These are phyloP conservation scores for Sanghuangporus baumii DNA, from an alignment of 1,284 basidiomycete genomes.

Conservation along the genomic window DNA sequence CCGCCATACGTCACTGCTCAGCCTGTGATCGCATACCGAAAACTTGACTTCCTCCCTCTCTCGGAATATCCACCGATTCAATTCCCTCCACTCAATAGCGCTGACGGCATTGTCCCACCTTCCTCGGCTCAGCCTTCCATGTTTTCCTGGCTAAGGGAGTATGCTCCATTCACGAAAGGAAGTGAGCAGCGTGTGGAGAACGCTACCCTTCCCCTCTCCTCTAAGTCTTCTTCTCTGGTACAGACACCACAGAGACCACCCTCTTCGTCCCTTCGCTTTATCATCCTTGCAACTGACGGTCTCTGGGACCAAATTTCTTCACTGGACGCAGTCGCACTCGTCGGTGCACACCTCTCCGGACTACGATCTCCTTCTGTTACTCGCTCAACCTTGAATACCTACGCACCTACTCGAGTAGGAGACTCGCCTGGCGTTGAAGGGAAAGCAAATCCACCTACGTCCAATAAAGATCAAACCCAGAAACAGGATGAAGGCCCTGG, in stretches of 20 bases:
- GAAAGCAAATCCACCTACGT: conserved; percentile 31
- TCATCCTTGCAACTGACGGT: conserved; percentile 75
- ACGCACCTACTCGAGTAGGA: conserved; percentile 44
- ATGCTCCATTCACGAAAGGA: not conserved
- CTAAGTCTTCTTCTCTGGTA: not conserved
- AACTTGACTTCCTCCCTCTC: conserved; percentile 42
- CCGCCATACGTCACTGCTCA: conserved; percentile 93
- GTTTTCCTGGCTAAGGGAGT: conserved; percentile 29
- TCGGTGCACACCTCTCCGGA: conserved; percentile 78
- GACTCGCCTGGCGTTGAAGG: conserved; percentile 61
- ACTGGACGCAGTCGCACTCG: conserved; percentile 90
- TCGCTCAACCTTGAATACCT: conserved; percentile 46
- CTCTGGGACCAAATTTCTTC: conserved; percentile 94
- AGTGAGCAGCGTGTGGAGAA: not conserved
- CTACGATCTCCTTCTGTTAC: conserved; percentile 54
- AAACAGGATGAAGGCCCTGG: conserved; percentile 35
- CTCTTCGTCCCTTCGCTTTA: conserved; percentile 39
- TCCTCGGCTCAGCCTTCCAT: conserved; percentile 21
- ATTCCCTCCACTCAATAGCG: not conserved
- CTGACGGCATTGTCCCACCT: not conserved
- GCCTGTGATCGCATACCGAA: conserved; percentile 85
- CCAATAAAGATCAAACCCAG: not conserved
- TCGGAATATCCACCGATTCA: conserved; percentile 22
- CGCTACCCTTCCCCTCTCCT: not conserved
- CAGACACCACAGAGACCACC: not conserved